Conservation (phyloP, 2,329 filamentous ascomycete species). For the Fusarium decemcellulare region DNA sequence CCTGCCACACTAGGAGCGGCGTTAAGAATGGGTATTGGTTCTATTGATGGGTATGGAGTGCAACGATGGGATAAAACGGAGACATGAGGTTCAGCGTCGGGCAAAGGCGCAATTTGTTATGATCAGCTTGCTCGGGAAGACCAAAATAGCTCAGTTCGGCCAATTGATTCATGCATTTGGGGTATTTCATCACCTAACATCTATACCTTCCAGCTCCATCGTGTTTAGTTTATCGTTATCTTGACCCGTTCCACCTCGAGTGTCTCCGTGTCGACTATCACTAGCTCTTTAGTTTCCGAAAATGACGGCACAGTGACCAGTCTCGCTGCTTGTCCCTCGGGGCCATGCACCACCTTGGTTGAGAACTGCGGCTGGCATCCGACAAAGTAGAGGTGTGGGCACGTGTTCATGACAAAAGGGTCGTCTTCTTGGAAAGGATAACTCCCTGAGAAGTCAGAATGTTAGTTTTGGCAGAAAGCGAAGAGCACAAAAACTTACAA, state of each 20-base stretch:
- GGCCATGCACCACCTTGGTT: slow-evolving; percentile 77
- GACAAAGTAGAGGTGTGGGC: slow-evolving; percentile 92
- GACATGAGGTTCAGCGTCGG: background rate
- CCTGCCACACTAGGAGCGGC: background rate
- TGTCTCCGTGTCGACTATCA: slow-evolving; percentile 89
- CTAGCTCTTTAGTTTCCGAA: slow-evolving; percentile 80
- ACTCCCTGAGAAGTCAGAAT: slow-evolving; percentile 72
- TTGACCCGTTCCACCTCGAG: slow-evolving; percentile 82
- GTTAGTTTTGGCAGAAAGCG: slow-evolving; percentile 28
- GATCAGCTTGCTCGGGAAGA: slow-evolving; percentile 4
- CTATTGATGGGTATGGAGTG: no score
- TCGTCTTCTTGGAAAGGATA: slow-evolving; percentile 97
- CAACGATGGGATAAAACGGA: background rate
- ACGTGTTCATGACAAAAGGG: slow-evolving; percentile 87
- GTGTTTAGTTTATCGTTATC: slow-evolving; percentile 54
- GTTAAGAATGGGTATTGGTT: background rate
- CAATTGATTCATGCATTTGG: slow-evolving; percentile 22
- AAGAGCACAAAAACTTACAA: slow-evolving; percentile 71
- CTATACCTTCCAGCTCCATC: slow-evolving; percentile 13
- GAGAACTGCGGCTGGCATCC: slow-evolving; percentile 87
- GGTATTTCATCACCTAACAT: slow-evolving; percentile 35
- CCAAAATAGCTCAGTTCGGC: slow-evolving; percentile 7
- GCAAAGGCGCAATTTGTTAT: background rate
- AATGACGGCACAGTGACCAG: slow-evolving; percentile 90
- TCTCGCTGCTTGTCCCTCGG: slow-evolving; percentile 78